Conservation (phyloP, 83 land plant genomes). For the Picea mariana region DNA sequence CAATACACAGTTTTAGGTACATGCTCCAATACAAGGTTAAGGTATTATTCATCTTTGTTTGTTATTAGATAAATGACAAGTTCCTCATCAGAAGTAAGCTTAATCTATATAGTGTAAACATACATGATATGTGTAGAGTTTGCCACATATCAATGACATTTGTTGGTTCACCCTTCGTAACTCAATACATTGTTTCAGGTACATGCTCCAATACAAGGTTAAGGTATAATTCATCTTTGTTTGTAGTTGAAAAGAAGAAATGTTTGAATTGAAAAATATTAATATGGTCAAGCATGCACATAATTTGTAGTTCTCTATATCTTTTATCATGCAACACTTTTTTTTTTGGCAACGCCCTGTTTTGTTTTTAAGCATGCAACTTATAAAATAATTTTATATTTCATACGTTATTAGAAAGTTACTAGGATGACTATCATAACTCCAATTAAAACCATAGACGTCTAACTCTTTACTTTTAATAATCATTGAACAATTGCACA, state of each 20-base stretch:
- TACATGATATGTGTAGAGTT: constrained; percentile 69
- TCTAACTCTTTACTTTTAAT: neutral
- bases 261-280: constrained; percentile 63
- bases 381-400: constrained; percentile 22
- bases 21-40: constrained; percentile 74
- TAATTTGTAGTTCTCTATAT: constrained; percentile 69
- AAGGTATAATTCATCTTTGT: constrained; percentile 71
- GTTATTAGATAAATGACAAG: too few species aligned
- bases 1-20: constrained; percentile 71
- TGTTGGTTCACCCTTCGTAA: constrained; percentile 54
- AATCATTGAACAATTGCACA: neutral
- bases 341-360: constrained; percentile 67
- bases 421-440: neutral
- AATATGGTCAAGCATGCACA: constrained; percentile 68
- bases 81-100: neutral
- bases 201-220: constrained; percentile 76
- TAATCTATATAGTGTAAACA: neutral
- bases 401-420: too few species aligned
- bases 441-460: neutral
- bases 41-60: constrained; percentile 68
- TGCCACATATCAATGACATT: constrained; percentile 62
- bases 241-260: constrained; percentile 67
- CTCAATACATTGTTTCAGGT: constrained; percentile 67
- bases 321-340: constrained; percentile 78
- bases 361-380: constrained; percentile 72